Base-by-base conservation (phyloP, 495 filamentous ascomycete genomes). In the Trypethelium eluteriae region DNA sequence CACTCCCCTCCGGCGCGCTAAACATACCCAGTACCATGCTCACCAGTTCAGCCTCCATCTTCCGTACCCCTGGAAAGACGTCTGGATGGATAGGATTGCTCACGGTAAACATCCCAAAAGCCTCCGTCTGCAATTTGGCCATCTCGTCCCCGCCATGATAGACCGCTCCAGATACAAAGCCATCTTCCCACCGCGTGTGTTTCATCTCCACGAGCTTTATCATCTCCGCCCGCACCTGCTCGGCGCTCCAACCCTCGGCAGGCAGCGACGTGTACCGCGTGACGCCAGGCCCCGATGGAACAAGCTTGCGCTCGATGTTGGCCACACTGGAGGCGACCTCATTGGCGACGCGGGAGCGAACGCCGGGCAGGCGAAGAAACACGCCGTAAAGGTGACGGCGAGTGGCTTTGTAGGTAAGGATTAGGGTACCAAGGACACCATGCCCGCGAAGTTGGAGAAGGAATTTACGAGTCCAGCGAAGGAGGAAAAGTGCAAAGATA, bases 41-140 rank as follows among this genome's bases (percentile, higher is more conserved):
- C 49, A 99, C 94, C 73, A 98, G 82, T 80, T 99, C 94, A 38
- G 94, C 93, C 79, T 99, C 94, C 94, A 99, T 99, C 81, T 99
- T 99, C 71, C 94, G 81, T 38, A 99, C 92, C 44, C 93, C 94
- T 50, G 94, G 94, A 79, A 99, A 99, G 46, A 98, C 92, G 79
- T 99, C 94, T 39, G 94, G 94, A 78, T 99, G 94, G 70, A 99
- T 89, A n/a, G 94, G 94, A 76, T 99, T 99, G n/a, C 90, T 81
- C 16, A 98, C 94, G 59, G 91, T 92, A 74, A 99, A 99, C 74
- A 87, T 88, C 44, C 88, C 87, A 77, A 92, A 98, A 9, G 94
- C 93, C 74, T 96, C 91, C 14, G 88, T 86, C 79, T 99, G 94
- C 18, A 99, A 79, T 74, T 88, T 85, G 68, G 91, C 77, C 66